Conservation (phyloP, 2,329 filamentous ascomycete genomes). For the Cryphonectria parasitica region DNA sequence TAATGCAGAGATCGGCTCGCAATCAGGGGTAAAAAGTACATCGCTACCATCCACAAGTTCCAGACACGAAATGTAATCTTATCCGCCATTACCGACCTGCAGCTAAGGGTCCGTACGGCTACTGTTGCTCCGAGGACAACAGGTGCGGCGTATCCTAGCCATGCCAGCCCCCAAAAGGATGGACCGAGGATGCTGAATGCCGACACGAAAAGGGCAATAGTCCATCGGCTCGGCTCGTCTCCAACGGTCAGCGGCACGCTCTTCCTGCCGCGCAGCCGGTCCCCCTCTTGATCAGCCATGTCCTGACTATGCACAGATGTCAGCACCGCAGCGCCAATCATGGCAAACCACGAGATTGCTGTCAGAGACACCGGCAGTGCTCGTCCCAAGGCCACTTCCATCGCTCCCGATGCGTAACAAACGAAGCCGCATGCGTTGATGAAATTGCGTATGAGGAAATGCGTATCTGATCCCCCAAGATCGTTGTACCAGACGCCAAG, state of each 20-base stretch:
- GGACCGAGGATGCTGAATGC: too few relatives aligned
- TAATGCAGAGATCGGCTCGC: too few relatives aligned
- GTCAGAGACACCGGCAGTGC: background rate
- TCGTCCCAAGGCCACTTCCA: slow-evolving; percentile 33
- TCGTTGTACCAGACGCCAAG: slow-evolving; percentile 39
- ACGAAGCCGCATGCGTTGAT: slow-evolving; percentile 38
- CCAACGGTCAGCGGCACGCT: slow-evolving; percentile 32
- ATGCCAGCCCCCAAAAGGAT: background rate
- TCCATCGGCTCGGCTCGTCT: slow-evolving; percentile 6
- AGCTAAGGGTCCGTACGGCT: slow-evolving; percentile 24
- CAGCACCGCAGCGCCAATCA: slow-evolving; percentile 29
- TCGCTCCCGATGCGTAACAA: slow-evolving; percentile 37
- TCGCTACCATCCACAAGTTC: slow-evolving; percentile 34
- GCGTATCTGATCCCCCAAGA: slow-evolving; percentile 35
- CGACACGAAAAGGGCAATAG: background rate
- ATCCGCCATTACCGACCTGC: slow-evolving; percentile 28
- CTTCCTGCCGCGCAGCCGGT: slow-evolving; percentile 28
- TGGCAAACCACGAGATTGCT: slow-evolving; percentile 26
- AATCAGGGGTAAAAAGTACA: slow-evolving; percentile 4
- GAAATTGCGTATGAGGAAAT: slow-evolving; percentile 36
- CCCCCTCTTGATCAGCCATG: slow-evolving; percentile 35
- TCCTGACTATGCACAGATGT: slow-evolving; percentile 36
- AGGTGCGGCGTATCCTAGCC: background rate
- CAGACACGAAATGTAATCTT: slow-evolving; percentile 33
- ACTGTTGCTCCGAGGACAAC: background rate